These are phyloP conservation scores for Emericellopsis cladophorae DNA, from an alignment of 2,329 filamentous ascomycete genomes.

Conservation along the genomic window DNA sequence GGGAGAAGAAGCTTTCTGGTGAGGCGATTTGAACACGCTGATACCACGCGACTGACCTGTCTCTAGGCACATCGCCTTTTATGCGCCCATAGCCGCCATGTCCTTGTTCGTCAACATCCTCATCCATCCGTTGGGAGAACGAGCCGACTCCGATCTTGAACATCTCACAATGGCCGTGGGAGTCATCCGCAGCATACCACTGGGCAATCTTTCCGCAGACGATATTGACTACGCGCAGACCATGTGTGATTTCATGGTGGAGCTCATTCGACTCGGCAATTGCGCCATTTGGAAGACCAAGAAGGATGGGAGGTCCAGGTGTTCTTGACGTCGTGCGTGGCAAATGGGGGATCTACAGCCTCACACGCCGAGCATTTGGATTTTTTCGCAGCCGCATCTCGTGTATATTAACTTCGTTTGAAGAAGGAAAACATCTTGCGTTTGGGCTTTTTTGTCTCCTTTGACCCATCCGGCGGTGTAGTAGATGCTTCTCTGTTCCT, in stretches of 20 bases:
- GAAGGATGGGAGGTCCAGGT: too few relatives aligned
- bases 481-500: neutral
- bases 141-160: constrained; percentile 8
- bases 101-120: constrained; percentile 5
- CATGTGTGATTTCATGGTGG: constrained; percentile 3
- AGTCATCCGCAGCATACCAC: constrained; percentile 1
- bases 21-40: constrained; percentile 6
- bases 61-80: constrained; percentile 3
- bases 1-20: constrained; percentile 35
- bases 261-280: constrained; percentile 3
- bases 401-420: too few relatives aligned
- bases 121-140: constrained; percentile 1
- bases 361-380: too few relatives aligned
- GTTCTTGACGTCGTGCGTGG: too few relatives aligned
- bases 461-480: too few relatives aligned
- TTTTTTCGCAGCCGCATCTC: too few relatives aligned
- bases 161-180: constrained; percentile 1
- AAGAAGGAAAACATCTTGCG: too few relatives aligned
- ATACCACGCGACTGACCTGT: neutral
- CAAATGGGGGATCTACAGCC: too few relatives aligned
- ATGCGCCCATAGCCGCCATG: constrained; percentile 5
- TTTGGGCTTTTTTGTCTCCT: too few relatives aligned
- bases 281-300: constrained; percentile 4
- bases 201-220: neutral
- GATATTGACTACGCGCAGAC: constrained; percentile 1